Conservation (phyloP, 441 rosid genomes). For the Manihot esculenta region DNA sequence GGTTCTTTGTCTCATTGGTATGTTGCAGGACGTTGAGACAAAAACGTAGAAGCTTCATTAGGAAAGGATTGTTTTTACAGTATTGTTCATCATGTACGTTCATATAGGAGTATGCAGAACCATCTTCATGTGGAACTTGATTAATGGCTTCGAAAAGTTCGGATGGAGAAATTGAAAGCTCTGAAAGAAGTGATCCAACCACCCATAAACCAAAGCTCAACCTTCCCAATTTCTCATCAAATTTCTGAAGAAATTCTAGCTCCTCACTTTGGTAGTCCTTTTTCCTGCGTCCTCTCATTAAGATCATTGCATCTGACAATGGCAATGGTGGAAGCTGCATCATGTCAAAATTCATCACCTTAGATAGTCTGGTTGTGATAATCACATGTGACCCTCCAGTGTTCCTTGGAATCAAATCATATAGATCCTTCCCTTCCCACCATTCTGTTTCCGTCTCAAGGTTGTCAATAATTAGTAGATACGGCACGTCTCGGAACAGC, state of each 20-base stretch:
- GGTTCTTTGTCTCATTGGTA: slow-evolving; percentile 55
- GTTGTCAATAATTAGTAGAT: slow-evolving; percentile 78
- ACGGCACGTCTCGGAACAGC: slow-evolving; percentile 81
- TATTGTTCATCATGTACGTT: slow-evolving; percentile 56
- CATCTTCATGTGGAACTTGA: slow-evolving; percentile 55
- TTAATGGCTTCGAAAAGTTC: slow-evolving; percentile 70
- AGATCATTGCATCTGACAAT: slow-evolving; percentile 63
- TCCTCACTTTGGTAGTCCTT: slow-evolving; percentile 63
- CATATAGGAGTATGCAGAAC: slow-evolving; percentile 39
- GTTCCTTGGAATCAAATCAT: slow-evolving; percentile 83
- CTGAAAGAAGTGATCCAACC: slow-evolving; percentile 73
- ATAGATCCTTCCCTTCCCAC: slow-evolving; percentile 93
- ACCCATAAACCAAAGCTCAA: slow-evolving; percentile 74
- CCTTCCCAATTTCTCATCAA: slow-evolving; percentile 73
- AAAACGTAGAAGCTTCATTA: slow-evolving; percentile 57
- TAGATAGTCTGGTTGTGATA: slow-evolving; percentile 74
- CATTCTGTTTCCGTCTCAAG: slow-evolving; percentile 88
- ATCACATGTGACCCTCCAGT: slow-evolving; percentile 84
- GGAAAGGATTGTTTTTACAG: slow-evolving; percentile 69
- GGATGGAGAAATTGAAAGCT: slow-evolving; percentile 67
- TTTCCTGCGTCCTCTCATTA: slow-evolving; percentile 68
- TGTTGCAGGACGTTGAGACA: slow-evolving; percentile 62
- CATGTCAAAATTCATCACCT: slow-evolving; percentile 73
- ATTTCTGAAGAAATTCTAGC: slow-evolving; percentile 55
- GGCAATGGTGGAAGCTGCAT: slow-evolving; percentile 58